Conservation (phyloP, 2,329 filamentous ascomycete genomes). For the Aureobasidium sp. region DNA sequence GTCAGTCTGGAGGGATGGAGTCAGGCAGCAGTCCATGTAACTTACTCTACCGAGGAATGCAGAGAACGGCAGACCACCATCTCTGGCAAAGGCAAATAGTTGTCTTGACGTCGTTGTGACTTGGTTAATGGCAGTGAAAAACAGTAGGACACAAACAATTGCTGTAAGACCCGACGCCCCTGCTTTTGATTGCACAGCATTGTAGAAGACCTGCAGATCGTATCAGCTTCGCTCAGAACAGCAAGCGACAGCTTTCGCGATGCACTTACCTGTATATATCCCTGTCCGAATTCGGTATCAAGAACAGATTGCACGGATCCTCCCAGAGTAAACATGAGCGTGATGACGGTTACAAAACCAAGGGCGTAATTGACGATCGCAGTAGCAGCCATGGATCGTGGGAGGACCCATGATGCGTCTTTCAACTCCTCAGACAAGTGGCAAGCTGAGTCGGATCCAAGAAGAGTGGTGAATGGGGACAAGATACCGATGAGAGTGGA, state of each 20-base stretch:
- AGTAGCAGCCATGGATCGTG: slow-evolving; percentile 24
- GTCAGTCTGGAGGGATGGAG: neutral
- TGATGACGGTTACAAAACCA: slow-evolving; percentile 28
- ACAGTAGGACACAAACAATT: slow-evolving; percentile 14
- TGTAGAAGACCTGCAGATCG: slow-evolving; percentile 12
- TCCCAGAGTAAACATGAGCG: slow-evolving; percentile 25
- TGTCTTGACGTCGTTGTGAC: slow-evolving; percentile 12
- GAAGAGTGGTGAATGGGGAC: slow-evolving; percentile 24
- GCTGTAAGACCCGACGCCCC: slow-evolving; percentile 11
- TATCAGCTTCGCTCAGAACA: slow-evolving; percentile 26
- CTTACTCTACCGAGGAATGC: slow-evolving; percentile 13
- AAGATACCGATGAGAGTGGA: slow-evolving; percentile 29
- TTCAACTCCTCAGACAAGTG: slow-evolving; percentile 27
- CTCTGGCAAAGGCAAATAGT: slow-evolving; percentile 37
- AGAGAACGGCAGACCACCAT: slow-evolving; percentile 36
- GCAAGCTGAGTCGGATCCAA: slow-evolving; percentile 16
- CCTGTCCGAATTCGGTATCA: slow-evolving; percentile 5
- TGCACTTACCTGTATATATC: slow-evolving; percentile 11
- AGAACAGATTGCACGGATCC: slow-evolving; percentile 25
- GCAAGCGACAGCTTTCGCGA: slow-evolving; percentile 22
- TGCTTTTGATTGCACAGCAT: slow-evolving; percentile 9
- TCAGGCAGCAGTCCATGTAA: neutral
- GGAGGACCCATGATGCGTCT: slow-evolving; percentile 26
- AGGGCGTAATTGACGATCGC: slow-evolving; percentile 30
- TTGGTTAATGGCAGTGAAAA: slow-evolving; percentile 13